Evolutionary conservation across 306 rosid species (phyloP), one percentile per base, ranked within the genome.

Genomic region (Geum urbanum): DNA sequence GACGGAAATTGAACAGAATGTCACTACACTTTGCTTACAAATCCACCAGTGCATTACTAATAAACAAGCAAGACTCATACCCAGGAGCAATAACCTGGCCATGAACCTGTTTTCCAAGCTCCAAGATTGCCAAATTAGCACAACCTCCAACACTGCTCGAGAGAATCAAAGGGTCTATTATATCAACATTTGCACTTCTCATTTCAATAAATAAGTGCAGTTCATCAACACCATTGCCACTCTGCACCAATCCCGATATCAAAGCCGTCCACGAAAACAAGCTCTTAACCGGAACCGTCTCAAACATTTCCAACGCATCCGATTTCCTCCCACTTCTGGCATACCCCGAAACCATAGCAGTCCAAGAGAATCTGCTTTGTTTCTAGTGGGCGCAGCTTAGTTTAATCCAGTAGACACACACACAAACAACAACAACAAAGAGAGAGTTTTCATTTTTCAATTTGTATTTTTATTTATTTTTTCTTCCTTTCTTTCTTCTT

Each of bases 11-110:
- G n/a, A n/a, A n/a, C n/a, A 72, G 75, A 70, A 92, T 78, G 43
- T 92, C 91, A 55, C 97, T 90, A 64, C 98, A 90, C 83, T 86
- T 90, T 7, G 97, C 96, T 67, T 92, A 90, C 97, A 90, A 88
- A 78, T 88, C 97, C 22, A 92, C 82, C 35, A 92, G 82, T 3
- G 97, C 87, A 72, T 92, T 92, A 68, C 98, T 86, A 60, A 85
- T 81, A 74, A 80, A 90, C 70, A 92, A 74, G 66, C 96, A 92
- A 61, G 94, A 86, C 40, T 81, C 97, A 54, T 79, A 92, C 14
- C 97, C 97, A 70, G 86, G 86, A 32, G 74, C 54, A 43, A 85
- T 78, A 62, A 92, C 86, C 48, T 82, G 40, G 47, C 86, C 76
- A 79, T 90, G 96, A 24, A 85, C 77, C 85, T 90, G 90, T 82